Base-by-base conservation (phyloP, 176 grass and related monocot genomes). In the Themeda triandra region DNA sequence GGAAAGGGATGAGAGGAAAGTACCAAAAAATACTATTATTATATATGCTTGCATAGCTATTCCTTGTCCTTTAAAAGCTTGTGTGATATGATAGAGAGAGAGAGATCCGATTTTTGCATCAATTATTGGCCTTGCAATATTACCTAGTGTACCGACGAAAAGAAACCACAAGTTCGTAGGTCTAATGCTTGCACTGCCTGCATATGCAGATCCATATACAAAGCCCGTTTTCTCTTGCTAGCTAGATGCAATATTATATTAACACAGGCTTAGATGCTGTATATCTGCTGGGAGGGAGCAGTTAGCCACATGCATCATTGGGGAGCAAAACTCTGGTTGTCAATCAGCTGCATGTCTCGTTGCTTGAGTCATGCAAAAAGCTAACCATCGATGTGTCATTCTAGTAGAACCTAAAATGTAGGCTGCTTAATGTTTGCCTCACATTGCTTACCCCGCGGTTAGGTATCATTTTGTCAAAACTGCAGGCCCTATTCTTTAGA, bases 321-420 rank as follows among this genome's bases (percentile, higher is more conserved):
- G 69, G 69, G 69, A 35, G 37, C 29, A n/a, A 49, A 42, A 74
- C 70, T 71, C n/a, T n/a, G 72, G 31, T n/a, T 54, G 15, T 37
- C 63, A 66, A 84, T 84, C 15, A 76, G 62, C n/a, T 51, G 48
- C 24, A 58, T 58, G 21, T n/a, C 73, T 69, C 11, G 30, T 77
- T 69, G 46, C 73, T 59, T 59, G 64, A 77, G 69, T 67, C 63
- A 77, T 33, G 73, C 73, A 77, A 77, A n/a, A 85, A 58, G 33
- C 15, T 51, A 31, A 17, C 25, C 21, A n/a, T 72, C n/a, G 14
- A 32, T 58, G 24, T 30, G 73, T 1, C 15, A 10, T 78, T 54
- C 4, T 69, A 78, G 63, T n/a, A n/a, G n/a, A 67, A 69, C 33
- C 63, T 58, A 77, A 40, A 40, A 77, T n/a, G 33, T 69, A 77